Base-by-base conservation (phyloP, 1,139 yeast species). In the Hyphopichia buzzinii region DNA sequence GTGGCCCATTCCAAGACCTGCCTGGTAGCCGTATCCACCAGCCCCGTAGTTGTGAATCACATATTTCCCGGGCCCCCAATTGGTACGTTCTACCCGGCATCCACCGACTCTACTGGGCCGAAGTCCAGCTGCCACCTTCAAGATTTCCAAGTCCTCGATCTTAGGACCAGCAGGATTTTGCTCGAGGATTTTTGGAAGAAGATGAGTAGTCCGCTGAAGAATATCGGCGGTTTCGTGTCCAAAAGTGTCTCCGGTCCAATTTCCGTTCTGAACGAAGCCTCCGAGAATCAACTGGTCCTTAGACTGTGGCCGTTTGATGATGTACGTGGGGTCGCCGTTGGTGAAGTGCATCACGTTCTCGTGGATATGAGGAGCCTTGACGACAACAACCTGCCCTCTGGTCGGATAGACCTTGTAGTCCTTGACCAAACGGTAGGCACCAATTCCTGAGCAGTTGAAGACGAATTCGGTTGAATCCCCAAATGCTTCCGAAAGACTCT, bases 21-120 rank as follows among this genome's bases (percentile, higher is more conserved):
- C 69, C 38, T 69, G 72, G 48, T 61, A 73, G 1, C 79, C 79
- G 4, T 65, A 62, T 5, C 72, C 74, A 14, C 73, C 69, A 26
- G 72, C 72, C 3, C 79, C 78, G 45, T 73, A 73, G 45, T 68
- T 68, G 46, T 74, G 79, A 17, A 74, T 62, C 15, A 79, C 46
- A 1, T 63, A 39, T 24, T 46, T 50, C 2, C 54, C 59, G 33
- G 65, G 63, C 11, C 50, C 62, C 11, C 67, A 47, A 2, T 38
- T 41, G 44, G 78, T 80, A 29, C 55, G 55, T 50, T 81, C 88
- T 31, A 84, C 73, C 39, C 89, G 67, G 2, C 69, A 77, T 4
- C 90, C 90, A 11, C 86, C 88, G 32, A 73, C 65, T 55, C 90
- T 73, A 31, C 80, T 67, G 4, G 92, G 92, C 46, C 92, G 70